Base-by-base conservation (phyloP, 371 early-diverging fungal genomes). In the Quaeritorhiza haematococci region DNA sequence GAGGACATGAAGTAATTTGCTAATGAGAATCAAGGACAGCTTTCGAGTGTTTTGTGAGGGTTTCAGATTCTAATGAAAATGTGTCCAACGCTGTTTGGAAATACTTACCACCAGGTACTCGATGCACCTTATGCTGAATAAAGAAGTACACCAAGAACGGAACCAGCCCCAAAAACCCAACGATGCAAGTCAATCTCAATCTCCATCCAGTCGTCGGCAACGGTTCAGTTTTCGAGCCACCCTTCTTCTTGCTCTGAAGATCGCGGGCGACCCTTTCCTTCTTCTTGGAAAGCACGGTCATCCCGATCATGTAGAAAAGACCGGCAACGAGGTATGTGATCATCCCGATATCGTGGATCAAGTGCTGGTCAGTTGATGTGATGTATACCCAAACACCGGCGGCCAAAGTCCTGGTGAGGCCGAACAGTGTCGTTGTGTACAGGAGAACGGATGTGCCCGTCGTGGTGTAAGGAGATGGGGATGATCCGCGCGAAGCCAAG, bases 371-470 rank as follows among this genome's bases (percentile, higher is more conserved):
- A 7, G 86, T 81, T 0, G 87, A 87, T 1, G 88, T 90, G 62
- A 90, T 78, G 61, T 87, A 90, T 3, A 87, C 87, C 87, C 88
- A 90, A 38, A 86, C 88, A 53, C 87, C 89, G 54, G 86, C 86
- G 19, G 88, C 71, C 2, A 85, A 74, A 3, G 89, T 86, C 53
- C 89, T 84, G 47, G 86, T 49, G 35, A 89, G 58, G 24, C 85
- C 89, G 23, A 87, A 72, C 46, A 63, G 49, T 52, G 85, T 72
- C 24, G 77, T 75, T 19, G 72, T 71, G 21, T 75, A 46, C 60
- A 19, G 65, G 71, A 45, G 73, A 66, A 34, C 75, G 68, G 56
- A 68, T 60, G n/a, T 75, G 71, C 4, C 68, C 75, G 61, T 68
- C 74, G 49, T 74, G 71, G 50, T 80, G 87, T 84, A 86, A 88